These are phyloP conservation scores for Zanthoxylum bungeanum DNA, from an alignment of 345 rosid genomes.

Conservation along the genomic window DNA sequence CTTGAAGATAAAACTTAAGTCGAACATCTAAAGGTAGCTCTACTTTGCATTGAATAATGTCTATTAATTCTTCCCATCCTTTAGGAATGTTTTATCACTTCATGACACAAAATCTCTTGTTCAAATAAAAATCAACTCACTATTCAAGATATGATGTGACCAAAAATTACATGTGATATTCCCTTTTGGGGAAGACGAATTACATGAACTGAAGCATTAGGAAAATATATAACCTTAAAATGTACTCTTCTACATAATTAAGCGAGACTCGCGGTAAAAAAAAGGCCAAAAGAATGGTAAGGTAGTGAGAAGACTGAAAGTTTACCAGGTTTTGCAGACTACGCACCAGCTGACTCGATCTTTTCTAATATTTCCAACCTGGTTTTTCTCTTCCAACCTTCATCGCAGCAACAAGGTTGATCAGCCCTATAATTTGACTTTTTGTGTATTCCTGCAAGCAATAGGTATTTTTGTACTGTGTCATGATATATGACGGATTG, in stretches of 20 bases:
- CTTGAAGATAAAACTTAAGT: too few species aligned
- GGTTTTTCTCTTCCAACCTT: constrained; percentile 95
- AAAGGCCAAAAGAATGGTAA: not conserved
- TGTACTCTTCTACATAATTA: constrained; percentile 20
- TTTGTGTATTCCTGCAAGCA: constrained; percentile 70
- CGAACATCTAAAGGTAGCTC: too few species aligned
- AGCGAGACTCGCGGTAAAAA: not conserved
- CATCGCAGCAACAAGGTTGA: constrained; percentile 90
- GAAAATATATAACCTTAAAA: constrained; percentile 23
- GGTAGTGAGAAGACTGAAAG: constrained; percentile 5
- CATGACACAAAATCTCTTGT: too few species aligned
- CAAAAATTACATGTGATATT: constrained; percentile 30
- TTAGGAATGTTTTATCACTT: not conserved
- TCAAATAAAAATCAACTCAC: constrained; percentile 10
- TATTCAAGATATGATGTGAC: constrained; percentile 21
- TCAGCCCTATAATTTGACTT: constrained; percentile 69
- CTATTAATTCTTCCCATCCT: not conserved
- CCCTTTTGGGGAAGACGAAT: constrained; percentile 10
- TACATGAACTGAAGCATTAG: constrained; percentile 12
- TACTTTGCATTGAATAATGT: too few species aligned
- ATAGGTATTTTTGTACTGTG: too few species aligned
- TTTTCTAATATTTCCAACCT: constrained; percentile 79
- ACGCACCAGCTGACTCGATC: constrained; percentile 53
- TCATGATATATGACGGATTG: not conserved
- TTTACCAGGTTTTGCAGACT: constrained; percentile 14